Conservation (phyloP, 257 asterid genomes). For the Petunia secreta region DNA sequence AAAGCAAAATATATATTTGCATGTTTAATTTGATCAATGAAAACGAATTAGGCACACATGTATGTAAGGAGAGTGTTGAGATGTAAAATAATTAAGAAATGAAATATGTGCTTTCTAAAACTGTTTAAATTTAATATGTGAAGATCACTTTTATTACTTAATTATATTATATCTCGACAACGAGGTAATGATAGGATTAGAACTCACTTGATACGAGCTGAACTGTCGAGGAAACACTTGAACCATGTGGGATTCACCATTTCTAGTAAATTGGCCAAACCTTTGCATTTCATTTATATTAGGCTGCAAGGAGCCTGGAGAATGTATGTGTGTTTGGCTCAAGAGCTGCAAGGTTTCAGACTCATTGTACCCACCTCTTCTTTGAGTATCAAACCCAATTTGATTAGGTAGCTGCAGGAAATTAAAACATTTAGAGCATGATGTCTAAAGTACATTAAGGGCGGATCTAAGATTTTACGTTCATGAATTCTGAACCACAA, state of each 20-base stretch:
- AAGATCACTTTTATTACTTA: too few relatives aligned
- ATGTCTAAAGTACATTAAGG: neutral
- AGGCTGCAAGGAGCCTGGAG: conserved; percentile 27
- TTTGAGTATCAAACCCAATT: conserved; percentile 32
- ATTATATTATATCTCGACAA: too few relatives aligned
- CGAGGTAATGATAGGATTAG: neutral
- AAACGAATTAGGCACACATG: too few relatives aligned
- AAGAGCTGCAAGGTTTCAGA: conserved; percentile 60
- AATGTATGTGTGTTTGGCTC: conserved; percentile 54
- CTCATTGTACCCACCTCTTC: conserved; percentile 48
- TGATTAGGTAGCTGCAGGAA: conserved; percentile 35
- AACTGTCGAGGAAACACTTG: conserved; percentile 42
- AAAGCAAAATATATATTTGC: too few relatives aligned
- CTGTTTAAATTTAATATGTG: neutral
- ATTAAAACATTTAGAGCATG: neutral
- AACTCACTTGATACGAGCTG: conserved; percentile 46
- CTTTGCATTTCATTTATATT: conserved; percentile 20
- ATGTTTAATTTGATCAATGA: too few relatives aligned
- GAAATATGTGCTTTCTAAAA: neutral
- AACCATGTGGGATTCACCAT: conserved; percentile 43
- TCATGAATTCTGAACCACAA: too few relatives aligned
- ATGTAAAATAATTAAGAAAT: neutral
- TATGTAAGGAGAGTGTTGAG: neutral
- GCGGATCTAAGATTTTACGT: too few relatives aligned
- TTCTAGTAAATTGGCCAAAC: conserved; percentile 34